Evolutionary conservation across 169 alveolate species (phyloP), one percentile per base, ranked within the genome.

Genomic region (Cryptosporidium ubiquitum): DNA sequence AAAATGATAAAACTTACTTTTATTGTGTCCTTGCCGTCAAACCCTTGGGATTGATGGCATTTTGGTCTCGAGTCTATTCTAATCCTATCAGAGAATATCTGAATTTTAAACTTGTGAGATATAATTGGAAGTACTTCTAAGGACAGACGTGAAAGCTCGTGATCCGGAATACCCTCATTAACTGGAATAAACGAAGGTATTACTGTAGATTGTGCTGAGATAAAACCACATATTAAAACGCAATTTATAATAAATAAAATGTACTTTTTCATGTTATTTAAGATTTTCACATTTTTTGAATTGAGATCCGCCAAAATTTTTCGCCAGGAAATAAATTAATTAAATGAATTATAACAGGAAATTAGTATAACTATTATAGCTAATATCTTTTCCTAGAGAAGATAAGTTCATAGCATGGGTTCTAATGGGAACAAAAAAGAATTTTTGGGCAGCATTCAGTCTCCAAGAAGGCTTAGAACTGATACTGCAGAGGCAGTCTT

Each of bases 31-130:
- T 35, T 79, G 10, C 64, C 75, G 40, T 79, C 68, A 64, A 79
- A 79, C 3, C 40, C 89, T 26, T 61, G 69, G 14, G 58, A 37
- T 2, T 44, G 7, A n/a, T 79, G 58, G 39, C 89, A 79, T 61
- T 64, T 79, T 58, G 89, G 49, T 79, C 89, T 79, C 1, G 89
- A 79, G 66, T 79, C 89, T 16, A 79, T 60, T 58, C 89, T 58
- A 44, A 79, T 79, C 29, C 89, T 79, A 49, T 79, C 89, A 9
- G 89, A 79, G 39, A 42, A 79, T 61, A 79, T 79, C 31, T 79
- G 79, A 35, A 79, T 61, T 18, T 47, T 64, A 61, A 44, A 79
- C 37, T 64, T 79, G 7, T 79, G 60, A n/a, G 89, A 14, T 6
- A 79, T 60, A 9, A 79, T 79, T 40, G 89, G 75, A 6, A 79